Conservation (phyloP, 176 grass and related monocot species). For the Zea luxurians region DNA sequence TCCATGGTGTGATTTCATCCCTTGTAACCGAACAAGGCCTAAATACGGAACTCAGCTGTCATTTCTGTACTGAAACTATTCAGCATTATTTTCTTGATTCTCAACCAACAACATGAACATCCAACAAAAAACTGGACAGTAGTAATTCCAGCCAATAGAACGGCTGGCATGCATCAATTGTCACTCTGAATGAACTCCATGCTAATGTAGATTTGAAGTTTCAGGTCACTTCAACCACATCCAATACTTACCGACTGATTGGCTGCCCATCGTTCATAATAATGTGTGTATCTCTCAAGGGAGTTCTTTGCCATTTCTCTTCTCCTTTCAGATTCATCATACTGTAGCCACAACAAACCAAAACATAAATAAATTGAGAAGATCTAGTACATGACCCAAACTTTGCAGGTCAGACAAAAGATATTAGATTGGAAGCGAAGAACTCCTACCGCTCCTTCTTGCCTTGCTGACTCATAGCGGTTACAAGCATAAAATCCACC, state of each 20-base stretch:
- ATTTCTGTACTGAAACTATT: conserved; percentile 12
- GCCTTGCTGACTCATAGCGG: conserved; percentile 95
- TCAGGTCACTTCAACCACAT: conserved; percentile 15
- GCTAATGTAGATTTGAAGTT: conserved; percentile 11
- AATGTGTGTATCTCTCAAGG: conserved; percentile 98
- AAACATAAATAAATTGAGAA: neutral
- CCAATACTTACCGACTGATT: conserved; percentile 86
- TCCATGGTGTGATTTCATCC: no score
- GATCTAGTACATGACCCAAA: neutral
- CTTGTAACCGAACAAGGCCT: neutral
- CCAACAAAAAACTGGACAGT: conserved; percentile 1
- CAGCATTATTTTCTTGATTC: conserved; percentile 21
- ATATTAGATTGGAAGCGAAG: conserved; percentile 37
- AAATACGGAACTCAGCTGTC: neutral
- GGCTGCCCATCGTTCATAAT: conserved; percentile 99
- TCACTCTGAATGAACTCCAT: neutral
- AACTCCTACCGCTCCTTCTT: conserved; percentile 94
- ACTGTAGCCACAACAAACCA: conserved; percentile 50
- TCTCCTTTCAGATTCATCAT: conserved; percentile 99
- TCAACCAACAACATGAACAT: neutral
- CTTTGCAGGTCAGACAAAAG: conserved; percentile 21
- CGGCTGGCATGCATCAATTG: neutral
- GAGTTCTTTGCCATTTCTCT: conserved; percentile 99
- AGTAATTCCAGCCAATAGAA: conserved; percentile 8
- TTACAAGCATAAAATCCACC: conserved; percentile 99